phyloP scores from a whole-genome alignment of 139 green algal species.

The Parachlorella kessleri region DNA sequence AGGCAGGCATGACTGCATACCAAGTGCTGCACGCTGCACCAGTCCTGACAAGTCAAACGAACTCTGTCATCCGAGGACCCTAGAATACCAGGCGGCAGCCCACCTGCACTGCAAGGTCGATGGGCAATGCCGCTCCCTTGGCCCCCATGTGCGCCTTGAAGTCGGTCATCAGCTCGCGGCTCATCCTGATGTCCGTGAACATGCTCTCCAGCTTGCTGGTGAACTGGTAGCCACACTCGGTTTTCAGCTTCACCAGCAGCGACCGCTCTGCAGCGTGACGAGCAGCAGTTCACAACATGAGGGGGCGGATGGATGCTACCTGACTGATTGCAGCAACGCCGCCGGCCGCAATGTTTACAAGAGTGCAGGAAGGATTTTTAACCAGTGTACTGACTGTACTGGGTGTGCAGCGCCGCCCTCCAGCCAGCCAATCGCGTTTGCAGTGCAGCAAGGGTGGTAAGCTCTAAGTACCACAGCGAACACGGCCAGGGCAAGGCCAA shows the following conservation, averaged over 20 bases:
- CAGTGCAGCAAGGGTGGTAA: not conserved
- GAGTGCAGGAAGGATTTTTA: no score
- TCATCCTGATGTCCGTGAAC: slow-evolving; percentile 98
- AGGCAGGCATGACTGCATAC: not conserved
- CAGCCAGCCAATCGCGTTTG: not conserved
- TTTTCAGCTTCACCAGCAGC: slow-evolving; percentile 97
- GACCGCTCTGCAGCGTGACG: slow-evolving; percentile 87
- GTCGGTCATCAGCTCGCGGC: slow-evolving; percentile 80
- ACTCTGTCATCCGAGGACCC: no score
- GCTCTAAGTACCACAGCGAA: not conserved
- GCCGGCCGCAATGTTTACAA: no score
- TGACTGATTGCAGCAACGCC: no score
- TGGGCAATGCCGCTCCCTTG: slow-evolving; percentile 43
- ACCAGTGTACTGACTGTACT: no score
- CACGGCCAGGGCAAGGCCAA: not conserved
- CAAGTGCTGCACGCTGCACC: not conserved
- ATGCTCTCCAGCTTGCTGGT: slow-evolving; percentile 98
- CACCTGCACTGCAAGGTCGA: slow-evolving; percentile 87
- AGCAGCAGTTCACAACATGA: no score
- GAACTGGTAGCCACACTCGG: slow-evolving; percentile 99
- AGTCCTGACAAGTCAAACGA: no score
- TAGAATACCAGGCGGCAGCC: no score
- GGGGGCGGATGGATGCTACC: no score
- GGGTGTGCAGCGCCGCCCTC: not conserved
- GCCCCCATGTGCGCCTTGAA: slow-evolving; percentile 67